A percentile compares a stretch with the other conserved stretches of the same genome.
Evolutionary conservation across 495 filamentous ascomycete species (phyloP).

Genomic region (Penicillium salamii): DNA sequence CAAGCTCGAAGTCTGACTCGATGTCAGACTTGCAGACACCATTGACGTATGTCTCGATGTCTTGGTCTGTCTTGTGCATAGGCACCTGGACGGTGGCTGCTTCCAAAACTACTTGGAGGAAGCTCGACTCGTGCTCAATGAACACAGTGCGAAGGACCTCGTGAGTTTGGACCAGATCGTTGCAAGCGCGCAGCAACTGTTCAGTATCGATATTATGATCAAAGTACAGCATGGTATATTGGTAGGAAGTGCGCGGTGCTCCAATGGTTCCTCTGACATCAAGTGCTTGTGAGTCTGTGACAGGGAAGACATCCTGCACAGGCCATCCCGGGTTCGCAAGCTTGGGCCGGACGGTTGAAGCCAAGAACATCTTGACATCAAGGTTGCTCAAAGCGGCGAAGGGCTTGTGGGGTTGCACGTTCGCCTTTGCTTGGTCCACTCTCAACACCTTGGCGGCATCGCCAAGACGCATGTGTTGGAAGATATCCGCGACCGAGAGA

Average conservation of each 20-base stretch:
- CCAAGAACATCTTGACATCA: constrained; percentile 25
- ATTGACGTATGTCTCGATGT: constrained; percentile 40
- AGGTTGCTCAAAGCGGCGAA: constrained; percentile 37
- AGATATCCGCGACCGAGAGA: constrained; percentile 43
- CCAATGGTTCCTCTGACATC: constrained; percentile 50
- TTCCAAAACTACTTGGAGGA: constrained; percentile 55
- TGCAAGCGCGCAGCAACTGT: constrained; percentile 31
- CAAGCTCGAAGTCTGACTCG: constrained; percentile 46
- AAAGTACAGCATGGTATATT: constrained; percentile 45
- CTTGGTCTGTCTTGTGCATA: constrained; percentile 23
- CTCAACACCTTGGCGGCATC: constrained; percentile 35
- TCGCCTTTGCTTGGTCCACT: constrained; percentile 16
- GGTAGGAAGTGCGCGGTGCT: constrained; percentile 40
- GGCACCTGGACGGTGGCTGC: constrained; percentile 32
- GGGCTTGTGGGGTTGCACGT: constrained; percentile 24
- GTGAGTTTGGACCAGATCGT: constrained; percentile 47
- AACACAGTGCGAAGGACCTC: constrained; percentile 67
- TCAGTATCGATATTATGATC: constrained; percentile 24
- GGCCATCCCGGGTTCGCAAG: constrained; percentile 29
- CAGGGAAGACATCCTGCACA: constrained; percentile 31
- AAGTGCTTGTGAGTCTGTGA: constrained; percentile 44
- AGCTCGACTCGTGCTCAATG: constrained; percentile 43
- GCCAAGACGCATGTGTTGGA: constrained; percentile 44
- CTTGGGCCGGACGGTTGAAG: constrained; percentile 24
- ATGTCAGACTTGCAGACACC: constrained; percentile 38